phyloP scores from a whole-genome alignment of 2,329 filamentous ascomycete species.

The Calonectria pseudoturangicola region DNA sequence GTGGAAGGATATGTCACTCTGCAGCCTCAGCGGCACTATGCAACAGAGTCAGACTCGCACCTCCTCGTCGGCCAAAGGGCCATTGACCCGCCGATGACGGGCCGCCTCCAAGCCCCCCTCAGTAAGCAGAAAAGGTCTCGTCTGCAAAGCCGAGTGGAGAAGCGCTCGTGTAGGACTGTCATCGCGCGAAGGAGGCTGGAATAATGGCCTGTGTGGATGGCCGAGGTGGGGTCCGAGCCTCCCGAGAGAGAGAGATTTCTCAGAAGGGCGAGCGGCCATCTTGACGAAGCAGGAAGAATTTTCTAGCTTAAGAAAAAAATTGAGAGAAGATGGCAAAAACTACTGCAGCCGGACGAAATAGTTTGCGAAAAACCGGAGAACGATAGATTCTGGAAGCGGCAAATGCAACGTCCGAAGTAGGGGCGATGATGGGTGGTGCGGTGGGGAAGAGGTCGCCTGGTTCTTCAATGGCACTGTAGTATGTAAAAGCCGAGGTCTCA shows the following conservation, averaged over 20 bases:
- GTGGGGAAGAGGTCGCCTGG: conserved; percentile 1
- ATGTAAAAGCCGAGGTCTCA: conserved; percentile 26
- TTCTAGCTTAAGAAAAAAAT: conserved; percentile 7
- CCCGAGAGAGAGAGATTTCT: conserved; percentile 6
- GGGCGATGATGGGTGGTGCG: conserved; percentile 25
- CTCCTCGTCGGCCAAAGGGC: not conserved
- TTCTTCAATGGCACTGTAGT: not conserved
- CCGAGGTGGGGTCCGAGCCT: conserved; percentile 38
- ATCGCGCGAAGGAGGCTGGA: not conserved
- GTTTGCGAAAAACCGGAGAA: conserved; percentile 11
- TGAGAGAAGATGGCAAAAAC: not conserved
- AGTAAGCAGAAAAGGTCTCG: conserved; percentile 14
- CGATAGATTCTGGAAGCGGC: conserved; percentile 17
- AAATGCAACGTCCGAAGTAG: conserved; percentile 35
- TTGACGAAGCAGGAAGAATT: not conserved
- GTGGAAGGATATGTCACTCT: conserved; percentile 14
- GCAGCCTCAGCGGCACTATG: conserved; percentile 12
- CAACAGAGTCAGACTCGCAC: conserved; percentile 12
- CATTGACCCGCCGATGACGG: not conserved
- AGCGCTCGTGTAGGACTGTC: not conserved
- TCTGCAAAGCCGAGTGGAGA: conserved; percentile 10
- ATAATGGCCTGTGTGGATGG: conserved; percentile 32
- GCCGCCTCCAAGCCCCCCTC: not conserved
- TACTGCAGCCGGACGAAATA: conserved; percentile 29
- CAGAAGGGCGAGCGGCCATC: not conserved